Base-by-base conservation (phyloP, 1,284 basidiomycete genomes). In the Trametes pubescens region DNA sequence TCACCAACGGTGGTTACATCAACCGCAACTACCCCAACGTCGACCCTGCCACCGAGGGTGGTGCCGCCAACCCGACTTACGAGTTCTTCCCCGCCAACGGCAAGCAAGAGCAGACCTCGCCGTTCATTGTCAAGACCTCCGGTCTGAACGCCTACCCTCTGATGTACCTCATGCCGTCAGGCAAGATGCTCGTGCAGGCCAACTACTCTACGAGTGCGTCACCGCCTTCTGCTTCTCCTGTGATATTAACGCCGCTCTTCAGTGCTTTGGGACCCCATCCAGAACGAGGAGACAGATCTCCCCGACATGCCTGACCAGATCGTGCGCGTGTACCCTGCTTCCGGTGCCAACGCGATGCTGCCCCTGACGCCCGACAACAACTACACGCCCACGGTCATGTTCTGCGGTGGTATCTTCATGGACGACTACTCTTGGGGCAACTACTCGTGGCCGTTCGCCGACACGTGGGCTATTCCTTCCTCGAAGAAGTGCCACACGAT, bases 61-160 rank as follows among this genome's bases (percentile, higher is more conserved):
- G 86, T 63, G 88, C 84, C 22, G 85, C 88, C 0, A 84, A 89
- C 61, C 85, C 86, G 16, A 92, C 89, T 0, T 91, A 84, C 70
- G 91, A 96, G 80, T 95, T 95, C 78, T 97, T 86, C 78, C 95
- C 93, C n/a, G 79, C 86, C 14, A 83, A 79, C 60, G 75, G 79
- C 52, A 56, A 51, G 51, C 73, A 79, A 2, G 82, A 90, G 1
- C 80, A 87, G 70, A 80, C 84, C 22, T 90, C 97, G 82, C 80
- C 91, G 59, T 92, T 98, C 79, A 85, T 98, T 79, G 78, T 86
- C 65, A 82, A 86, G 47, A 95, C 95, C 0, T 91, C 93, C 43
- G 95, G 95, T 55, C 85, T 96, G 72, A 98, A 98, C 79, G 84
- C 95, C 6, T 98, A 96, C 71, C 87, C 94, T 0, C 88, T 95